Percentiles rank a stretch among this genome's conserved stretches.
Conservation (phyloP, 306 rosid species). For the Rosa multiflora region DNA sequence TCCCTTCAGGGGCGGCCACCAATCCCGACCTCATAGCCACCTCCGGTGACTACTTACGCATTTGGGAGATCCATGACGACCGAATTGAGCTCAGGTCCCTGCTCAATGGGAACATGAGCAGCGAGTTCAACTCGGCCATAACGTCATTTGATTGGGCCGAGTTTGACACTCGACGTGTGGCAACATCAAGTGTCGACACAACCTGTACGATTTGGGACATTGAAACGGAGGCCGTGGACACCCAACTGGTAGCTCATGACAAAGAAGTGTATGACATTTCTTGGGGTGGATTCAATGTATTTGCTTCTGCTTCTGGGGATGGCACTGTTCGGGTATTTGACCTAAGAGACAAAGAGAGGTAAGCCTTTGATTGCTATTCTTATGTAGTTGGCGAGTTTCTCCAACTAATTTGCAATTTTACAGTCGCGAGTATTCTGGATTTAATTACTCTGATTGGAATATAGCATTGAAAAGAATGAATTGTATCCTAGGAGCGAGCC, state of each 20-base stretch:
- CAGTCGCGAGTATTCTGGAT: neutral
- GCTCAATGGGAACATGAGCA: constrained; percentile 43
- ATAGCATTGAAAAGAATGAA: no score
- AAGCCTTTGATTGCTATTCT: neutral
- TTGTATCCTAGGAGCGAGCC: no score
- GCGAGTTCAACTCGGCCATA: constrained; percentile 49
- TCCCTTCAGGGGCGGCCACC: constrained; percentile 47
- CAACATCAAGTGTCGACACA: constrained; percentile 53
- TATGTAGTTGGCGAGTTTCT: neutral
- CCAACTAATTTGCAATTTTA: neutral
- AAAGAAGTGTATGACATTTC: constrained; percentile 69
- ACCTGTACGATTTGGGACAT: constrained; percentile 69
- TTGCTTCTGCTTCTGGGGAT: constrained; percentile 71
- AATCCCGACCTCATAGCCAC: constrained; percentile 64
- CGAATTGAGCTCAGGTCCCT: constrained; percentile 55
- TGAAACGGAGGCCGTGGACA: constrained; percentile 51
- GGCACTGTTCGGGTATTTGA: constrained; percentile 69
- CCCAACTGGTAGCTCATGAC: constrained; percentile 69
- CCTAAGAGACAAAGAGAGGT: constrained; percentile 58
- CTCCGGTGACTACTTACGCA: constrained; percentile 56
- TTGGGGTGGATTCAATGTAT: constrained; percentile 67
- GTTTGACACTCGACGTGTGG: constrained; percentile 40
- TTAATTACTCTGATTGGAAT: no score
- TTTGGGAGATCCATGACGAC: constrained; percentile 63
- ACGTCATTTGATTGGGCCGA: constrained; percentile 62